phyloP scores from a whole-genome alignment of 306 rosid species.

The Rosa lucieae region DNA sequence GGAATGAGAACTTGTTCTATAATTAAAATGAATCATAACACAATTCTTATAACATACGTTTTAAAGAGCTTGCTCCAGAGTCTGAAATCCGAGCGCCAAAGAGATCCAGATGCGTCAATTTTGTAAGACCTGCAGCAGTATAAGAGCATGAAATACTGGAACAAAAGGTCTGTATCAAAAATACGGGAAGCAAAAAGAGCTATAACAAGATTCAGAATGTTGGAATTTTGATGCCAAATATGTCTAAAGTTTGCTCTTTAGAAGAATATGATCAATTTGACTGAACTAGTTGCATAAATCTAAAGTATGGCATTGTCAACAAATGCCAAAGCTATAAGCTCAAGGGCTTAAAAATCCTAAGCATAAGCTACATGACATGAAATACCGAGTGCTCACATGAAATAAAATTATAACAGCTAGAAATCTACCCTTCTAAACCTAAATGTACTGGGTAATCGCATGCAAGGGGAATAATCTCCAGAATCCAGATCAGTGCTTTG shows the following conservation, averaged over 20 bases:
- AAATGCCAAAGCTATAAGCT: not conserved
- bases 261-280: not conserved
- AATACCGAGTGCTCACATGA: not conserved
- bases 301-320: not conserved
- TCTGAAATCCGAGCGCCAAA: constrained; percentile 72
- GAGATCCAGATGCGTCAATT: constrained; percentile 67
- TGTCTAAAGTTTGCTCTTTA: not conserved
- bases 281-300: not conserved
- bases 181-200: not conserved
- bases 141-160: constrained; percentile 19
- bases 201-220: not conserved
- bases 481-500: not conserved
- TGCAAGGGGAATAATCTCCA: not conserved
- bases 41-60: constrained; percentile 36
- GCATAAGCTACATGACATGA: not conserved
- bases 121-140: constrained; percentile 60
- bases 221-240: not conserved
- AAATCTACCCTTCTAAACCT: not conserved
- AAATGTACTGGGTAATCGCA: not conserved
- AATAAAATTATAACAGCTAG: not conserved
- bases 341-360: not conserved
- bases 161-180: not conserved
- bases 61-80: constrained; percentile 51
- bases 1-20: not conserved
- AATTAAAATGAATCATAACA: constrained; percentile 1